Conservation (phyloP, 192 early-diverging fungal genomes). For the Gryganskiella cystojenkinii region DNA sequence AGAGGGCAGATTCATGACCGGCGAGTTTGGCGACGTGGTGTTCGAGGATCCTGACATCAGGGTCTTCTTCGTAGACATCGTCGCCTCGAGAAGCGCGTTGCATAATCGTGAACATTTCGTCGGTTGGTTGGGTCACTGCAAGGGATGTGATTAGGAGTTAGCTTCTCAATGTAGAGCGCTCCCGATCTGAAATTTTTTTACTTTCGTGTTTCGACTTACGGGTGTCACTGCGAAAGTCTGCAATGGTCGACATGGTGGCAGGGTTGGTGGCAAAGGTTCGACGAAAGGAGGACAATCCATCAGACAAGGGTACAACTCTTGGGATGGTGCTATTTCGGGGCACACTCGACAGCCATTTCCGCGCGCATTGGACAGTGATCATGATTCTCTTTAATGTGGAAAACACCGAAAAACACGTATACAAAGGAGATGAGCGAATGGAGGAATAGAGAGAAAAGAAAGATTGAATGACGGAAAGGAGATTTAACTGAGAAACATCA, state of each 20-base stretch:
- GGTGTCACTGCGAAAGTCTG: conserved; percentile 66
- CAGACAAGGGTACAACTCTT: no score
- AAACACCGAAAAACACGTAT: no score
- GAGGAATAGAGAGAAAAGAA: no score
- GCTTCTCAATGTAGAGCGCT: not conserved
- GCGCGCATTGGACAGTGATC: no score
- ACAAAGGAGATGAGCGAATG: no score
- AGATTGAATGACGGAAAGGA: no score
- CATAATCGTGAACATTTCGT: conserved; percentile 72
- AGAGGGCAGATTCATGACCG: conserved; percentile 83
- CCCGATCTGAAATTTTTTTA: not conserved
- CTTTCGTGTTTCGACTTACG: conserved; percentile 26
- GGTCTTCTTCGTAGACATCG: conserved; percentile 79
- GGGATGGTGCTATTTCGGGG: no score
- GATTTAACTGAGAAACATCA: no score
- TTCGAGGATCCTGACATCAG: conserved; percentile 73
- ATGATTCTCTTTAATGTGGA: no score
- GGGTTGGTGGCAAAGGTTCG: not conserved
- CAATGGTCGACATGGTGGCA: conserved; percentile 2
- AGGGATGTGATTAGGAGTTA: not conserved
- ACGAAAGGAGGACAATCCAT: no score
- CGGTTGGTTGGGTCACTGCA: conserved; percentile 62
- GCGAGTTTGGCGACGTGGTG: conserved; percentile 70
- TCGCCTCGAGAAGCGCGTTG: conserved; percentile 62
- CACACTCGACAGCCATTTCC: no score